Base-by-base conservation (phyloP, 495 filamentous ascomycete species). In the Hypoxylon subgilvum region DNA sequence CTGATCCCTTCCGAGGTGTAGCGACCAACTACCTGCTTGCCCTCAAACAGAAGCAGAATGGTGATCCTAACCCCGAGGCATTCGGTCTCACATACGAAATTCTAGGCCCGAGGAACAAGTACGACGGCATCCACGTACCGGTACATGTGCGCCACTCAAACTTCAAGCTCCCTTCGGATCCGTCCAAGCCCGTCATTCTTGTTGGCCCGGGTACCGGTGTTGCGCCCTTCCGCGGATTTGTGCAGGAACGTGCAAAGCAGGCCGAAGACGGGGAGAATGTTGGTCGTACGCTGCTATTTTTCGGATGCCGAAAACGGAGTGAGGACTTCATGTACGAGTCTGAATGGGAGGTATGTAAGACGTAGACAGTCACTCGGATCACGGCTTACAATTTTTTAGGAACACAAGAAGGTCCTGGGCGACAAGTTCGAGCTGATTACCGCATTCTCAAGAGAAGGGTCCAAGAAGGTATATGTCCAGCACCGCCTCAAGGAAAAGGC, bases 141-240 rank as follows among this genome's bases (percentile, higher is more conserved):
- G 90, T 97, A 17, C 95, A 97, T 72, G 86, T 97, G 43, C 90
- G 94, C 50, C 92, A 96, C 78, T 99, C 94, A 39, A 99, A 99
- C 78, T 99, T 99, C 85, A 97, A 97, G 76, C 83, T 99, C 17
- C 94, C 94, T 27, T 96, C 93, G 30, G 94, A 99, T 63, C 92
- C 94, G 5, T 83, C 89, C 14, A 93, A 91, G 74, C 94, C 94
- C 16, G 79, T 99, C 57, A 94, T 99, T 72, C 90, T 96, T 86
- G 83, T 99, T 69, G 94, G 94, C 27, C 94, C 94, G 14, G 94
- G 94, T 66, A 97, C 95, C 52, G 94, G 94, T 79, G 94, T 97
- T 36, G 94, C 94, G 8, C 94, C 94, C 10, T 96, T 99, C 84
- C 82, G 94, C 61, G 94, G 84, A 6, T 99, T 99, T 70, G 83